These are phyloP conservation scores for Lentinula guzmanii DNA, from an alignment of 768 basidiomycete genomes.

Conservation along the genomic window DNA sequence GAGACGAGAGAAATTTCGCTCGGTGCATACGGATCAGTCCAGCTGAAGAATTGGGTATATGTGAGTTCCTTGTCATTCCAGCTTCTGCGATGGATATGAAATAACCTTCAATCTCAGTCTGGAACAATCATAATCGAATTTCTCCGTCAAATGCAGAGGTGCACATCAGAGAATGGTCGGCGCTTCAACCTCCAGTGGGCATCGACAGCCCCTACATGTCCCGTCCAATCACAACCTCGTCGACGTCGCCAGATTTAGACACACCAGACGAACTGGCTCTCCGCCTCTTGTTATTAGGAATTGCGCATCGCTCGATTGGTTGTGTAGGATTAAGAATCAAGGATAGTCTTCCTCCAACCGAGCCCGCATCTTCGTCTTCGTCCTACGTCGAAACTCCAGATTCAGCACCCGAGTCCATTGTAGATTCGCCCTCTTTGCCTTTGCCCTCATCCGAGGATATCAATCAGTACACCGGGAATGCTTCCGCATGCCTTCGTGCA, in stretches of 20 bases:
- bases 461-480: not conserved
- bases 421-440: not conserved
- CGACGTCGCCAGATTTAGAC: constrained; percentile 40
- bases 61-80: constrained; percentile 31
- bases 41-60: constrained; percentile 71
- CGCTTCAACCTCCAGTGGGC: constrained; percentile 39
- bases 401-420: not conserved
- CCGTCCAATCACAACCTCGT: not conserved
- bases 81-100: not conserved
- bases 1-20: constrained; percentile 44
- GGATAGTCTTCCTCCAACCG: not conserved
- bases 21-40: constrained; percentile 59
- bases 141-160: constrained; percentile 43
- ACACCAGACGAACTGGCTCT: constrained; percentile 67
- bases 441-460: not conserved
- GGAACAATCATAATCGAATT: constrained; percentile 73
- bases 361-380: not conserved
- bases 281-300: constrained; percentile 63
- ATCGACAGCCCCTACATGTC: constrained; percentile 25
- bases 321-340: constrained; percentile 25
- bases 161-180: constrained; percentile 51
- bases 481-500: constrained; percentile 12
- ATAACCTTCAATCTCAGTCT: constrained; percentile 38
- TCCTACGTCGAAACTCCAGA: not conserved
- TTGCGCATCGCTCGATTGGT: constrained; percentile 50